Base-by-base conservation (phyloP, 2,329 filamentous ascomycete genomes). In the Colletotrichum australisinense region DNA sequence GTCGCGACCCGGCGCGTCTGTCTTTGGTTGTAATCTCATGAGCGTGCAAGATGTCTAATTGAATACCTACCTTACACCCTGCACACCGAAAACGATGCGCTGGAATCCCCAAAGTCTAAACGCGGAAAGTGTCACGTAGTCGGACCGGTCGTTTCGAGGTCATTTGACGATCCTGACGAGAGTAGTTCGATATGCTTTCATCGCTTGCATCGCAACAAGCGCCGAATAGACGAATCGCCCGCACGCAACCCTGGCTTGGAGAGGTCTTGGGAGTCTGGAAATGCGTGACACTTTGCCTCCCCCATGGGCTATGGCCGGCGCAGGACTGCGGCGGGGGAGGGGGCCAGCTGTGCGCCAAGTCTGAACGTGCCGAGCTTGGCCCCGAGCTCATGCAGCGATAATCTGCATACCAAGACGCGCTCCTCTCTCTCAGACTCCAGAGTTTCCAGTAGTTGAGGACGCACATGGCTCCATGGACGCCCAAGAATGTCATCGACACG, bases 361-460 rank as follows among this genome's bases (percentile, higher is more conserved):
- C 55, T 62, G 60, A 66, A 62, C 55, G 60, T 73, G 70, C 70
- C 70, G 70, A 73, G 70, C 70, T 73, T 70, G 70, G 70, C 70
- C 32, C 70, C 70, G 70, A 73, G 60, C 70, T 70, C 70, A 42
- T 70, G 70, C 67, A 73, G 66, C 63, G 60, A 53, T 19, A 14
- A 14, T n/a, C 70, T 70, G 70, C 70, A 70, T 69, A 59, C 64
- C 64, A 49, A 72, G 26, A 32, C 49, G 30, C 62, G 30, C 53
- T 5, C 14, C 46, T 63, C 49, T 35, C 11, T 35, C 32, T 35
- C 38, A 42, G 38, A 42, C 38, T 65, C 32, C 49, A 46, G 35
- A 53, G 42, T 63, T 14, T 38, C 32, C 28, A 53, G 28, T n/a
- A 24, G 62, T 35, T 22, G 28, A 35, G 62, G 42, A 63, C 42